Base-by-base conservation (phyloP, 2,329 filamentous ascomycete species). In the Calonectria hongkongensis region DNA sequence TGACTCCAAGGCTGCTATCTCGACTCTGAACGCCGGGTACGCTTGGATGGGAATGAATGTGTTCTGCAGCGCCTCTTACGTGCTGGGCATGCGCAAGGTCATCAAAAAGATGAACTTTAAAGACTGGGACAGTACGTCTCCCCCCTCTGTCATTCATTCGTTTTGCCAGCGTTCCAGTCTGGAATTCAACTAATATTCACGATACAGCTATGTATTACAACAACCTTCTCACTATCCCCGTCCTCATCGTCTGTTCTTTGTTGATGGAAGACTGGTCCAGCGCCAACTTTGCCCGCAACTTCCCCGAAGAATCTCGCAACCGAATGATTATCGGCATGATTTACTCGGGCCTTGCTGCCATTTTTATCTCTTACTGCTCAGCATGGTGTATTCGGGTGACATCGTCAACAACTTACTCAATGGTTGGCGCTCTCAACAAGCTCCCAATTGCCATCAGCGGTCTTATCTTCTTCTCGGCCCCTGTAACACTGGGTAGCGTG, bases 41-140 rank as follows among this genome's bases (percentile, higher is more conserved):
- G 91, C 97, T 73, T 99, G 97, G 97, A 98, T 99, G 96, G 89
- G 95, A 79, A 88, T 98, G 86, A 99, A 99, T 85, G 98, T 98
- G 81, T 91, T 98, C 83, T 98, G 95, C 89, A 96, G 94, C 33
- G 95, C 97, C 2, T 91, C 94, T 27, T 98, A 98, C 81, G 89
- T 98, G 58, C 87, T 99, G 75, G 91, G 94, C 78, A 98, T 98
- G 96, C 93, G 97, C 83, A 98, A 98, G 90, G 94, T 97, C 77
- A 98, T 99, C 85, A 98, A 98, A 93, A 92, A 97, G 86, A 98
- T 98, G 88, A 98, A 98, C 89, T 98, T 99, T 88, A 98, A 98
- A 90, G 97, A 98, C 84, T 98, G 97, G 89, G 97, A 99, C 85
- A 98, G 96, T 98, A 90, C 87, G 96, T 92, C 4, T 45, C 9